Evolutionary conservation across 2,329 filamentous ascomycete genomes (phyloP).

Genomic region (Pyrenochaeta sp.): DNA sequence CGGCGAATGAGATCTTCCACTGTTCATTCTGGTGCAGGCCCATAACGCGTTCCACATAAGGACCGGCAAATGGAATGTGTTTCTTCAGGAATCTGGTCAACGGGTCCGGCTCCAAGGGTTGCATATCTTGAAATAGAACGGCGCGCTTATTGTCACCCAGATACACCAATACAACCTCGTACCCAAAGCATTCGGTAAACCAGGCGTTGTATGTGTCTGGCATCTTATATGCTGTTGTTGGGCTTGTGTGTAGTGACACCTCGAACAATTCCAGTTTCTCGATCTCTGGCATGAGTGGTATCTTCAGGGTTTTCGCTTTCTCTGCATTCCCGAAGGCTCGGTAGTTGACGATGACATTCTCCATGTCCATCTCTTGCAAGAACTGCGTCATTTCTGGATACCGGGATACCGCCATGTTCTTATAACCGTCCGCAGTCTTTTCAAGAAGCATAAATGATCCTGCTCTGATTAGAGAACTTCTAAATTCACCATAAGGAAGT

Average conservation of each 20-base stretch:
- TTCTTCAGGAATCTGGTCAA: constrained; percentile 22
- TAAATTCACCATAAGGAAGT: not conserved
- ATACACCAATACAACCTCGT: constrained; percentile 52
- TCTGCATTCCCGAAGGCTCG: constrained; percentile 41
- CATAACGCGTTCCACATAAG: constrained; percentile 31
- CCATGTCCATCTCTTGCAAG: constrained; percentile 46
- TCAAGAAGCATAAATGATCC: constrained; percentile 52
- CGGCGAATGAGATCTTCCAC: constrained; percentile 69
- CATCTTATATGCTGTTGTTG: constrained; percentile 55
- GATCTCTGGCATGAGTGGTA: constrained; percentile 52
- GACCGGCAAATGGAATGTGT: constrained; percentile 17
- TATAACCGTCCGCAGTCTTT: constrained; percentile 42
- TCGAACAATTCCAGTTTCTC: constrained; percentile 45
- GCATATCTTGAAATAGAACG: constrained; percentile 49
- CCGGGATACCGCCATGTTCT: constrained; percentile 53
- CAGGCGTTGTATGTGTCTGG: constrained; percentile 50
- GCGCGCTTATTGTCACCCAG: constrained; percentile 51
- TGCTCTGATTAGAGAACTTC: constrained; percentile 12
- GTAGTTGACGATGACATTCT: constrained; percentile 50
- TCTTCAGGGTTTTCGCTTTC: constrained; percentile 36
- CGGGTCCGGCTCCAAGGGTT: constrained; percentile 20
- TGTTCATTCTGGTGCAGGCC: constrained; percentile 39
- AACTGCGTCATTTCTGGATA: constrained; percentile 53
- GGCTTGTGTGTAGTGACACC: constrained; percentile 54
- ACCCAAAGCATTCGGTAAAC: constrained; percentile 55